phyloP scores from a whole-genome alignment of 2,329 filamentous ascomycete species.

The Didymella glomerata region DNA sequence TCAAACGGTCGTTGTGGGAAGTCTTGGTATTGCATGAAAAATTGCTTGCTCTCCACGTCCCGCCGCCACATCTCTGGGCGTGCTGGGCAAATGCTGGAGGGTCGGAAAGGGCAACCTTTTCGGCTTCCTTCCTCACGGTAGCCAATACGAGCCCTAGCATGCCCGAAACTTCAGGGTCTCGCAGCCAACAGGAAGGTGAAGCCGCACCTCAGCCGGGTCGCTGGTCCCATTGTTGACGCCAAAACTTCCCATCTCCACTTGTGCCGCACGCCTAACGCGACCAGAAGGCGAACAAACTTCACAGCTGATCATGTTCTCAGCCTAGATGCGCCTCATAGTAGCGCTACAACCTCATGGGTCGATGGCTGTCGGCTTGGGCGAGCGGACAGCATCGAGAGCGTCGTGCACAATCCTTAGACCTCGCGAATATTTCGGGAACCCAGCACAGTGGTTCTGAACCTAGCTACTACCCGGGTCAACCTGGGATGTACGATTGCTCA shows the following conservation, averaged over 20 bases:
- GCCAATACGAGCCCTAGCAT: conserved; percentile 16
- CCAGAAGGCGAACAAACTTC: neutral
- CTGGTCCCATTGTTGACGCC: conserved; percentile 3
- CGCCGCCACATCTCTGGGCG: conserved; percentile 19
- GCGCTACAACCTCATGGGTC: neutral
- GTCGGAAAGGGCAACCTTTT: neutral
- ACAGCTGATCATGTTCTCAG: neutral
- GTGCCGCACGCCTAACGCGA: conserved; percentile 9
- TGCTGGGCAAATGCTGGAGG: conserved; percentile 7
- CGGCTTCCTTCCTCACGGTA: conserved; percentile 5
- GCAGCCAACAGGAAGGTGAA: neutral
- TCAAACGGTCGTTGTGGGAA: neutral
- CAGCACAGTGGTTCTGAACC: conserved; percentile 4
- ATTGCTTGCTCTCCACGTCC: conserved; percentile 22
- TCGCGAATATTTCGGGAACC: conserved; percentile 2
- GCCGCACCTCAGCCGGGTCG: conserved; percentile 6
- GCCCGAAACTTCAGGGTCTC: conserved; percentile 10
- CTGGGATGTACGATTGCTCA: neutral
- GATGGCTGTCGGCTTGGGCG: conserved; percentile 5
- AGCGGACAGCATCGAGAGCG: neutral
- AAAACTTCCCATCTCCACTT: conserved; percentile 8
- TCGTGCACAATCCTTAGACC: neutral
- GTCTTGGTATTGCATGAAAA: conserved; percentile 20
- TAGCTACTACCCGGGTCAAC: conserved; percentile 4
- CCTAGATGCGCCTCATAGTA: conserved; percentile 2